Evolutionary conservation across 306 rosid species (phyloP).

Genomic region (Pyrus betulifolia): DNA sequence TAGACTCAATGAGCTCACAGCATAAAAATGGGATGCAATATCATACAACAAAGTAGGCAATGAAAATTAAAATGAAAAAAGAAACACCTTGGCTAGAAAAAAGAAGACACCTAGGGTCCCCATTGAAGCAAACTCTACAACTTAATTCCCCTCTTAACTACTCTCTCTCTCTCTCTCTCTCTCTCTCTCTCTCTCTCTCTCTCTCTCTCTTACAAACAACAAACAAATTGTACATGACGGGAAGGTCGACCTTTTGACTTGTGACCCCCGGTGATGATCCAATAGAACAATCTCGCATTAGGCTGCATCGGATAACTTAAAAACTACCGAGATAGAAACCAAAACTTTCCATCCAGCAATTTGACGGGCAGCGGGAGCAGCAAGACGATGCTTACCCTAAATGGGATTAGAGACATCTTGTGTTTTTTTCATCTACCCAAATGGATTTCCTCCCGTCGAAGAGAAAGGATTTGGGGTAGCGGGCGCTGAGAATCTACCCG

Average conservation of each 20-base stretch:
- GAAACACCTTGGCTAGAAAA: slow-evolving; percentile 21
- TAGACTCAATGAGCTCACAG: not conserved
- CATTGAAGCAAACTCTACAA: slow-evolving; percentile 3
- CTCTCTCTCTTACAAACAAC: slow-evolving; percentile 27
- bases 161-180: slow-evolving; percentile 10
- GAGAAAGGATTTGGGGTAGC: slow-evolving; percentile 47
- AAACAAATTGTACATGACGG: slow-evolving; percentile 38
- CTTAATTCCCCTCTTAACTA: slow-evolving; percentile 21
- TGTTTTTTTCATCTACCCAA: slow-evolving; percentile 39
- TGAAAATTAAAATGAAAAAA: not conserved
- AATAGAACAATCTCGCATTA: slow-evolving; percentile 16
- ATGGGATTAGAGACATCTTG: slow-evolving; percentile 12
- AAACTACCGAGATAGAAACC: slow-evolving; percentile 20
- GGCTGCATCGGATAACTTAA: slow-evolving; percentile 15
- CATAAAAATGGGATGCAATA: slow-evolving; percentile 19
- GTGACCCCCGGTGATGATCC: slow-evolving; percentile 12
- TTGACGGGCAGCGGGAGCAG: slow-evolving; percentile 34
- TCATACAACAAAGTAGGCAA: slow-evolving; percentile 19
- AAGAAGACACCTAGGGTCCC: slow-evolving; percentile 9
- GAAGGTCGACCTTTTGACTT: slow-evolving; percentile 24
- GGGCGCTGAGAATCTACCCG: slow-evolving; percentile 43
- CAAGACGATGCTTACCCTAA: slow-evolving; percentile 37
- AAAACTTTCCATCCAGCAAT: slow-evolving; percentile 39
- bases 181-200: slow-evolving; percentile 18
- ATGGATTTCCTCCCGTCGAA: slow-evolving; percentile 70